Base-by-base conservation (phyloP, 2,329 filamentous ascomycete genomes). In the Verticillium albo-atrum region DNA sequence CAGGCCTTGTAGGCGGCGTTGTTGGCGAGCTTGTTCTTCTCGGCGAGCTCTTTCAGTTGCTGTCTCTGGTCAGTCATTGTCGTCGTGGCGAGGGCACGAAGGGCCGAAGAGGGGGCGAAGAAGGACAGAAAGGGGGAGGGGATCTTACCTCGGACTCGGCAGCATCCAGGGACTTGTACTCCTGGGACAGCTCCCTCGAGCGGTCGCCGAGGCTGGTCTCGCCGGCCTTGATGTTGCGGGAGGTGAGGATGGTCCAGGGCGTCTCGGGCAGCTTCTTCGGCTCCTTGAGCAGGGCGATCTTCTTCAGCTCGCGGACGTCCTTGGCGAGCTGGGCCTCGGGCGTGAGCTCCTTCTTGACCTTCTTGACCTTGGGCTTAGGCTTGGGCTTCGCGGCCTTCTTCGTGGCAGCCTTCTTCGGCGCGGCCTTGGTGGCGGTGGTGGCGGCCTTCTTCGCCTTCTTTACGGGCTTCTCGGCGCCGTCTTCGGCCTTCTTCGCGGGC, bases 61-160 rank as follows among this genome's bases (percentile, higher is more conserved):
- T 82, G 58, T 32, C 30, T 50, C 20, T 12, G 42, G 10, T 50
- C 42, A 50, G 42, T 50, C 2, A 17, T 23, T 50, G 14, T n/a
- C 6, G 17, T 9, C 20, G 23, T 6, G 6, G 26, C 9, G 4
- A 2, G 35, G 27, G 17, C 17, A 58, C n/a, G n/a, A n/a, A n/a
- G n/a, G n/a, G n/a, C n/a, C n/a, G n/a, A n/a, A n/a, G n/a, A n/a
- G n/a, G n/a, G n/a, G n/a, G n/a, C n/a, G n/a, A n/a, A n/a, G n/a
- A n/a, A n/a, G n/a, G n/a, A n/a, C n/a, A n/a, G n/a, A n/a, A n/a
- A n/a, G n/a, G 42, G 28, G 25, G 26, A n/a, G 20, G 47, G 50
- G 54, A 32, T 30, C 77, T 63, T 72, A 84, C 82, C 72, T 82
- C 67, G 7, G 67, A 61, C 64, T 84, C 78, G 0, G 69, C 62